A percentile compares a stretch with the other conserved stretches of the same genome.
These are phyloP conservation scores for Cutaneotrichosporon arboriforme DNA, from an alignment of 1,284 basidiomycete genomes.

Conservation along the genomic window DNA sequence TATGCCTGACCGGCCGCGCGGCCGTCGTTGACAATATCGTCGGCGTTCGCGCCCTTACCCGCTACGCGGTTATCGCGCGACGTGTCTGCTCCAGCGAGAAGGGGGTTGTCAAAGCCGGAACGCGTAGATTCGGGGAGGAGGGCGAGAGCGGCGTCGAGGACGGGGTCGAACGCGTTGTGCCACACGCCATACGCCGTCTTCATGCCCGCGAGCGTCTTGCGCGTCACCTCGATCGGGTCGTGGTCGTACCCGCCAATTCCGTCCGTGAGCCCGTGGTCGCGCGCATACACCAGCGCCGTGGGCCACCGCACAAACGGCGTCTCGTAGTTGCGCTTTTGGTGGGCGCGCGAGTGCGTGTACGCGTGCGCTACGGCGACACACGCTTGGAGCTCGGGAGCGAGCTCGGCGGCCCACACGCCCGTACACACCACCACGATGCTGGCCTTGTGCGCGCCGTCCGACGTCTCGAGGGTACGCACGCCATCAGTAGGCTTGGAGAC, in stretches of 20 bases:
- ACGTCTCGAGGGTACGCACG: neutral
- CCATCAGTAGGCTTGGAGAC: too few species aligned
- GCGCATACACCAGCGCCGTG: constrained; percentile 21
- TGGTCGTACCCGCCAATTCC: constrained; percentile 29
- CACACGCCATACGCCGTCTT: constrained; percentile 19
- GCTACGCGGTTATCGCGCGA: neutral
- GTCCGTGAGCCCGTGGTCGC: constrained; percentile 27
- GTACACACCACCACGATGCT: constrained; percentile 19
- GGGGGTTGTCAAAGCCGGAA: constrained; percentile 4
- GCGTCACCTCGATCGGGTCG: constrained; percentile 14
- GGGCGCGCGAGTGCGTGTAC: constrained; percentile 18
- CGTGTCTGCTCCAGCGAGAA: neutral
- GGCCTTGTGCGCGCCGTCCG: neutral
- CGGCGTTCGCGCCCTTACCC: neutral
- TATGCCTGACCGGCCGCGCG: neutral
- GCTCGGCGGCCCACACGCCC: constrained; percentile 26
- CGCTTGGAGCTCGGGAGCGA: constrained; percentile 9
- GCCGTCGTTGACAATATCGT: neutral
- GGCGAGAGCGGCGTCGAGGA: constrained; percentile 11
- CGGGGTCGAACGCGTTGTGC: constrained; percentile 13
- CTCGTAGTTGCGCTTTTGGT: neutral
- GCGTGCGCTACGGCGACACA: constrained; percentile 26
- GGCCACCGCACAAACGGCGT: constrained; percentile 28
- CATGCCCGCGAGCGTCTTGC: neutral
- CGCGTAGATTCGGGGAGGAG: constrained; percentile 16